Evolutionary conservation across 148 eudicot genomes (phyloP), one percentile per base, ranked within the genome.

Genomic region (Limonium bicolor): DNA sequence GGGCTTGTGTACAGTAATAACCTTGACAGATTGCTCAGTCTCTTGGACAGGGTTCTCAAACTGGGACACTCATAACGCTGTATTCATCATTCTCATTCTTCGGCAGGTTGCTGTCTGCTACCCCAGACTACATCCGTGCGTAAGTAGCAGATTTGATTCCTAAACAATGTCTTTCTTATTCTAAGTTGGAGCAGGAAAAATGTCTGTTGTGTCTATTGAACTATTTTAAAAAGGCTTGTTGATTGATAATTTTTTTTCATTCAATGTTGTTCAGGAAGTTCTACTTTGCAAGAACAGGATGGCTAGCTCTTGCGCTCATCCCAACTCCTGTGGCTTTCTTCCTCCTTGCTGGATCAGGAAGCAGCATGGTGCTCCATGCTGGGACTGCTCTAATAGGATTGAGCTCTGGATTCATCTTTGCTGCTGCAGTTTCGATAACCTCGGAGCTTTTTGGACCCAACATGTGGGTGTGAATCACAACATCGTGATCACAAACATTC

Each of bases 1-100:
- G 96, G 96, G 37, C 60, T 82, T 13, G 96, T 78, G 45, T 86
- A 78, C 28, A 82, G 88, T 46, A 86, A 86, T 56, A 86, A 82
- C 58, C 65, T 86, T 4, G 96, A 23, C 94, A 86, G 64, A 82
- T 86, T 42, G 74, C 96, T 16, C 79, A 82, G 52, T 82, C 96
- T 15, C 87, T 82, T 30, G 94, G 96, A 15, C 69, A 64, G 24
- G 54, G 66, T 45, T 61, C 77, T 6, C 56, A 62, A 46, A 86
- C 74, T 2, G 57, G 79, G 1, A 69, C 66, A 41, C 85, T 82
- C 6, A 65, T 78, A 13, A 75, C 87, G 0, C 51, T 82, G 15
- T 86, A 86, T 53, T 82, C 96, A 0, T 76, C 96, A 1, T 86
- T 86, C 62, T 86, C 96, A 20, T 86, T 86, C 71, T 86, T 82